Conservation (phyloP, 768 basidiomycete species). For the Lactarius deliciosus region DNA sequence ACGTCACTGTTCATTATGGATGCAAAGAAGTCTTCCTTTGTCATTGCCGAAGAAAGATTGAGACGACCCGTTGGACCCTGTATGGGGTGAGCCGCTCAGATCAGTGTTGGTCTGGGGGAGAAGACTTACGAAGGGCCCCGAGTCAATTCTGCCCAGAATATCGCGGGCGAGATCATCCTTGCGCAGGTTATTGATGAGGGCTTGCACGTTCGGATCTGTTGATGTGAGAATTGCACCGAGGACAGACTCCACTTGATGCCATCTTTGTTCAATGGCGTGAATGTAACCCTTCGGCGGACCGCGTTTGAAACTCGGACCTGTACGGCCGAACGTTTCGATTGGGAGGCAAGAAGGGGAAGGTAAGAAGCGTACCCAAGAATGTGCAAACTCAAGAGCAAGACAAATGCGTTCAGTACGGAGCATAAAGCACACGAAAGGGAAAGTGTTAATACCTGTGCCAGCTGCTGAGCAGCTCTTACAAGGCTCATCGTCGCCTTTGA, state of each 20-base stretch:
- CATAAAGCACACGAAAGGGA: slow-evolving; percentile 22
- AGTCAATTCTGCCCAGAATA: slow-evolving; percentile 73
- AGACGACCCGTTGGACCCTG: slow-evolving; percentile 71
- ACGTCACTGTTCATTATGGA: slow-evolving; percentile 63
- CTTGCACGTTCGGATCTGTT: slow-evolving; percentile 61
- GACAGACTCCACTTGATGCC: slow-evolving; percentile 92
- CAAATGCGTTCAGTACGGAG: slow-evolving; percentile 28
- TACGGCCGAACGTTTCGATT: slow-evolving; percentile 7
- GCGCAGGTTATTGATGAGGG: slow-evolving; percentile 59
- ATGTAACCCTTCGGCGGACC: slow-evolving; percentile 91
- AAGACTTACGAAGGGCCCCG: slow-evolving; percentile 65
- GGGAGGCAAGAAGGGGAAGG: background rate
- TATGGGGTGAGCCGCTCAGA: slow-evolving; percentile 18
- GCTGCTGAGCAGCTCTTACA: slow-evolving; percentile 66
- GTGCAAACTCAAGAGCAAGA: slow-evolving; percentile 53
- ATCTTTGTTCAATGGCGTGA: slow-evolving; percentile 86
- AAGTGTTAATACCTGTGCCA: slow-evolving; percentile 47
- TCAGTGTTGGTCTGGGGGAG: background rate
- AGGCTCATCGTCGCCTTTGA: slow-evolving; percentile 43
- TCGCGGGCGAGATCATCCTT: slow-evolving; percentile 76
- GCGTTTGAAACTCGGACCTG: slow-evolving; percentile 78
- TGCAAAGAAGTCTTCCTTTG: slow-evolving; percentile 78
- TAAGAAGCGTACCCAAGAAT: slow-evolving; percentile 49
- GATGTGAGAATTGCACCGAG: slow-evolving; percentile 79
- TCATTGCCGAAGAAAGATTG: slow-evolving; percentile 58